Base-by-base conservation (phyloP, 1,284 basidiomycete species). In the Leccinum pachyderme region DNA sequence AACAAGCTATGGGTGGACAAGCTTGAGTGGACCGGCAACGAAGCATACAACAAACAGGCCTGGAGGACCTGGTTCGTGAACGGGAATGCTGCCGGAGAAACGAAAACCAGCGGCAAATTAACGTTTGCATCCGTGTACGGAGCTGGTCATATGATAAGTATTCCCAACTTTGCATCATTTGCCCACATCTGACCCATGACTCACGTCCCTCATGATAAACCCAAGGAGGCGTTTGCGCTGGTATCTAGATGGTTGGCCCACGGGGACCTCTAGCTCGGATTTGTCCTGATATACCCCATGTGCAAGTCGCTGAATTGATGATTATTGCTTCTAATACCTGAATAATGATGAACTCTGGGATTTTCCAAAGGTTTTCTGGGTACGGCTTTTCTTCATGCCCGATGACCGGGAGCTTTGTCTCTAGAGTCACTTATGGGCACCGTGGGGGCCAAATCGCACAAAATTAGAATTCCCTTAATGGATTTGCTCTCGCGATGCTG, bases 1-100 rank as follows among this genome's bases (percentile, higher is more conserved):
- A 91, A 91, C 68, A 81, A 81, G 64, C 72, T 82, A 47, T 91
- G 88, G 89, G 81, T 87, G 33, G 82, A 90, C 55, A 77, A 81
- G 59, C 74, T 91, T n/a, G 79, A 86, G 50, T 92, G 89, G 89
- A 79, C 77, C 11, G 84, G 87, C 1, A 69, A 77, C 49, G 72
- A 73, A 41, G 77, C 62, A 18, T 91, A 85, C 71, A 71, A 69
- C 59, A 66, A 74, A 63, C 72, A 77, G 61, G 70, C 67, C 39
- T 83, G 83, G 76, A 75, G 76, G 24, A 75, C 84, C 22, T 92
- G 89, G 90, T 59, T 62, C 53, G 76, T 77, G 53, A 77, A 67
- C 66, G 84, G 81, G 51, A 65, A 63, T 62, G 76, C 78, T 58
- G 84, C 76, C 0, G 88, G 90, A 3, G 77, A 84, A 68, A 84